Evolutionary conservation across 2,329 filamentous ascomycete species (phyloP).

Genomic region (Diaporthe longicolla): DNA sequence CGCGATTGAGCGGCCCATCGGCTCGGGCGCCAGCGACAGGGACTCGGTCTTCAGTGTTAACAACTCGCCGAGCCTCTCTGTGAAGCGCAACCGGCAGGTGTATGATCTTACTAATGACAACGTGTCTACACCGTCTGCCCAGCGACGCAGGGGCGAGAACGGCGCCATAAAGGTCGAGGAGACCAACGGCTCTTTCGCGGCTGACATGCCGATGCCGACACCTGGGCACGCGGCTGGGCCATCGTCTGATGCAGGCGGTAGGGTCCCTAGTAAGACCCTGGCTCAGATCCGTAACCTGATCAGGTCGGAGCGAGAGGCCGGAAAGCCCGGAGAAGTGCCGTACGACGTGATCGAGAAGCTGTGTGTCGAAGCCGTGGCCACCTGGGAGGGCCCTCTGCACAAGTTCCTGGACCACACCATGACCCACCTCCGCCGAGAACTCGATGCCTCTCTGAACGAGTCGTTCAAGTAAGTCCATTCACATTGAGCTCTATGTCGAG

Average conservation of each 20-base stretch:
- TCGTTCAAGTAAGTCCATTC: conserved; percentile 56
- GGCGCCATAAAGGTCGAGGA: conserved; percentile 47
- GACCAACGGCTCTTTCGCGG: conserved; percentile 23
- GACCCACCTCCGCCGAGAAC: conserved; percentile 60
- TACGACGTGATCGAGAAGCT: conserved; percentile 72
- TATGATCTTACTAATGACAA: conserved; percentile 39
- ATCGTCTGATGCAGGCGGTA: conserved; percentile 22
- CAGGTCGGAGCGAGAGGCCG: conserved; percentile 65
- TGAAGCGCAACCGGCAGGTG: conserved; percentile 34
- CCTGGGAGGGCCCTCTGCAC: conserved; percentile 70
- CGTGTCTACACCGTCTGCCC: conserved; percentile 30
- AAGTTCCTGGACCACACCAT: conserved; percentile 64
- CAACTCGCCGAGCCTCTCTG: conserved; percentile 38
- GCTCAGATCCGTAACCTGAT: conserved; percentile 69
- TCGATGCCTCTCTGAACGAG: conserved; percentile 61
- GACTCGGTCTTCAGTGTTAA: conserved; percentile 52
- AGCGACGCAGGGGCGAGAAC: conserved; percentile 41
- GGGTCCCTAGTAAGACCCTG: conserved; percentile 56
- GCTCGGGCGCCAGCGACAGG: conserved; percentile 53
- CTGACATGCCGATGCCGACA: conserved; percentile 3
- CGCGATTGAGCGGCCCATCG: conserved; percentile 49
- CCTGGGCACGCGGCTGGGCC: conserved; percentile 37
- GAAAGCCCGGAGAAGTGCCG: conserved; percentile 71
- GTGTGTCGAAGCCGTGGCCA: conserved; percentile 67
- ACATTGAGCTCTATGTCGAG: background rate